These are phyloP conservation scores for Abelmoschus esculentus DNA, from an alignment of 345 rosid genomes.

Conservation along the genomic window DNA sequence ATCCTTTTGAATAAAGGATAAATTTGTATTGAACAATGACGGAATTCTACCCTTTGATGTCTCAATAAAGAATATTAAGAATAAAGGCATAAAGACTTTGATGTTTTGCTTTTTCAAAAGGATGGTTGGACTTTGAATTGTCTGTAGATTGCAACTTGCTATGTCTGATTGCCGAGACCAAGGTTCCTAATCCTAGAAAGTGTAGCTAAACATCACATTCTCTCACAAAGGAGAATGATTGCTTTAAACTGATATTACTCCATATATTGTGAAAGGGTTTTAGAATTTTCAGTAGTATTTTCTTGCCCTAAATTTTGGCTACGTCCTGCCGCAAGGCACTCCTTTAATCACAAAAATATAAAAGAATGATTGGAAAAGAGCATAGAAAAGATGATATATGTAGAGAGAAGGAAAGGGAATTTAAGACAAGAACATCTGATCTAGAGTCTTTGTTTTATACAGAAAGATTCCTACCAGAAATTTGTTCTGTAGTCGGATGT, in stretches of 20 bases:
- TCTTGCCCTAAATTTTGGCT: too few species aligned
- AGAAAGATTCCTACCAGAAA: slow-evolving; percentile 21
- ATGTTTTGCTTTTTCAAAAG: slow-evolving; percentile 24
- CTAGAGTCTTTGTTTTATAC: background rate
- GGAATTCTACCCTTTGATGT: slow-evolving; percentile 9
- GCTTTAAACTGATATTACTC: background rate
- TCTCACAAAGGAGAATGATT: background rate
- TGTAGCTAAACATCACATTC: background rate
- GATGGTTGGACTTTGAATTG: slow-evolving; percentile 11
- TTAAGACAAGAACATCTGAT: slow-evolving; percentile 9
- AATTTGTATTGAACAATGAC: slow-evolving; percentile 16
- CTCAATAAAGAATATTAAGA: slow-evolving; percentile 5
- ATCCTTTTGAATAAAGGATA: too few species aligned
- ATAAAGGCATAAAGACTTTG: background rate
- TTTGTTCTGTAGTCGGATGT: slow-evolving; percentile 27
- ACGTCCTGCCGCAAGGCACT: too few species aligned
- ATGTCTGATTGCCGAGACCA: slow-evolving; percentile 3
- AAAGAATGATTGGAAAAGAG: slow-evolving; percentile 16
- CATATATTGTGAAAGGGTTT: background rate
- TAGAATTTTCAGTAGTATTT: background rate
- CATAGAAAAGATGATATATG: background rate
- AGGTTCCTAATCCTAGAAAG: slow-evolving; percentile 22
- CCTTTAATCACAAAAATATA: slow-evolving; percentile 11
- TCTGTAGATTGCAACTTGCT: background rate
- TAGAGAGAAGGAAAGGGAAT: slow-evolving; percentile 7